Base-by-base conservation (phyloP, 192 early-diverging fungal species). In the Coemansia sp. region DNA sequence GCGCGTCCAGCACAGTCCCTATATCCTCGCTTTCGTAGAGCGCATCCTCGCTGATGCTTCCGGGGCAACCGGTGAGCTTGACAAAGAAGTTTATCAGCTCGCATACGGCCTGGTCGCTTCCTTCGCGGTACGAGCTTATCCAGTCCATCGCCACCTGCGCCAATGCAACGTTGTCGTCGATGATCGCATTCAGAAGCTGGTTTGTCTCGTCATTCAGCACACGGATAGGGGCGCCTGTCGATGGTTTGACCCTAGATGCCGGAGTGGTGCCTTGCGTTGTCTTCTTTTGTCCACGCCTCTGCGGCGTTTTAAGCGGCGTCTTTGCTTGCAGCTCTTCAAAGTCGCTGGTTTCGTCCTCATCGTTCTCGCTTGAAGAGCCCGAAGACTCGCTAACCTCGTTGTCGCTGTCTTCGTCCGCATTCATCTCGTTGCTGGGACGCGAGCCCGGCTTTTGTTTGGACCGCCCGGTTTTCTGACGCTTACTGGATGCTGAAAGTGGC, bases 1-100 rank as follows among this genome's bases (percentile, higher is more conserved):
- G 74, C 46, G 65, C 82, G 7, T 84, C 64, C 46, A 96, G 70
- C 7, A 79, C 48, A 9, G 48, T 74, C 3, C 80, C 72, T 10
- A 88, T 75, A 21, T 81, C 75, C 10, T 82, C 69, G 39, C 87
- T 84, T 13, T 89, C 87, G 15, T 90, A 84, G 29, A 86, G 72
- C 26, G 89, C 61, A 1, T 70, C 73, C 4, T 71, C 70, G 6
- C 40, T 37, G 56, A 92, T 70, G 5, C 67, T 63, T 13, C 75
- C 71, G 12, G 70, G 62, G 71, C 88, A 87, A 7, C 92, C 91
- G 28, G 83, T 70, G 4, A 86, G 76, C 83, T 88, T 78, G 48
- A 78, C 52, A 23, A 80, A 43, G 60, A 95, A 89, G 70, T 93
- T 93, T 20, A 94, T 76, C 23, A 97, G 66, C 30, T 91, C 86